Base-by-base conservation (phyloP, 2,329 filamentous ascomycete genomes). In the Leptoxyphium fumago region DNA sequence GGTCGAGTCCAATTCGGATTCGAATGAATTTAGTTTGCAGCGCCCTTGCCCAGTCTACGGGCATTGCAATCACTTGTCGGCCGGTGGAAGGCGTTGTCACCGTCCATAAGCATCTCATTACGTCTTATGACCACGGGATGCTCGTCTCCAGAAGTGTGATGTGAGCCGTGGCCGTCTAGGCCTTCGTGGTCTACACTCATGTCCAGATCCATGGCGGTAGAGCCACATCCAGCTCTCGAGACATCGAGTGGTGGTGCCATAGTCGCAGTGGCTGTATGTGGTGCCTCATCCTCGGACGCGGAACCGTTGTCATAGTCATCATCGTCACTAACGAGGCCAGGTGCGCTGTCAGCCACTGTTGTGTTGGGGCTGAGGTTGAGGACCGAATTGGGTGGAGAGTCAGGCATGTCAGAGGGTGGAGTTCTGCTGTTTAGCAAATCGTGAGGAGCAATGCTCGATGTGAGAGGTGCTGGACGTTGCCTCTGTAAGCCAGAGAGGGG, bases 311-410 rank as follows among this genome's bases (percentile, higher is more conserved):
- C 67, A 45, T 71, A 65, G 28, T 68, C 69, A 45, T 71, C 68
- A 52, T 69, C 66, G 48, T 72, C 69, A 50, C 65, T 69, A 30
- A 71, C 66, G 47, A 72, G 55, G 18, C 68, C 69, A 13, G 69
- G 69, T 42, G 68, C 68, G 52, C 65, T 69, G 53, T 71, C 68
- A 43, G 65, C 63, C 15, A 15, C 15, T 5, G 32, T 15, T 2
- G 67, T 65, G 46, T 70, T 61, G 29, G 69, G 69, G 48, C 64
- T 68, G 46, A 70, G 60, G 38, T 64, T 63, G 6, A 51, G 44
- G 26, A 55, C 55, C 10, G 54, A 51, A 6, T 57, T 30, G 30
- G 38, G 15, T 44, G 39, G 45, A 38, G 38, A 41, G 34, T 32
- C 40, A 29, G 11, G 29, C 14, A 42, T 32, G 21, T 21, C 11